Base-by-base conservation (phyloP, 1,284 basidiomycete genomes). In the Ceratobasidium sp. region DNA sequence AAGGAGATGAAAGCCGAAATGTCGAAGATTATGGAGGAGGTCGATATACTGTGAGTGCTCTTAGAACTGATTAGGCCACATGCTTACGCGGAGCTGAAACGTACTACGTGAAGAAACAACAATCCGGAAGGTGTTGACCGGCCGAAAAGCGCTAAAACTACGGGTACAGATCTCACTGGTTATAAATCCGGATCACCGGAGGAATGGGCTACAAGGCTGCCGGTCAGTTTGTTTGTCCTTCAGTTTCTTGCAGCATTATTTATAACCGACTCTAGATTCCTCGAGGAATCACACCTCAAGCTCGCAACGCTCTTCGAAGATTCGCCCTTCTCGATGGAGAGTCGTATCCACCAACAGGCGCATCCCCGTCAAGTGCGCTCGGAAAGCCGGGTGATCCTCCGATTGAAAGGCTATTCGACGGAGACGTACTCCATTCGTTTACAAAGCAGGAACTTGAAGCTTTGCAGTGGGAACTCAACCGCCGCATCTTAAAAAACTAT, bases 1-100 rank as follows among this genome's bases (percentile, higher is more conserved):
- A 64, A 64, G n/a, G 15, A 64, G 37, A 64, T 64, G 33, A 64
- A n/a, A n/a, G 35, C 10, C 6, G 61, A 37, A n/a, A 64, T 64
- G 61, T 4, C 33, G 37, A 37, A 35, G 15, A 64, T 64, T 42
- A 64, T 42, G 31, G 20, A 64, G 10, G 61, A 64, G 37, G 61
- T 64, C 5, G 61, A 64, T 23, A 39, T 3, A 11, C 5, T 64
- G 61, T 64, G 17, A 64, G 61, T 42, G 15, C n/a, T 17, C 37
- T 64, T 42, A 42, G 31, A 28, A 8, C 10, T 13, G 10, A 33
- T 39, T 42, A 33, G 7, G 6, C 42, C 42, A 31, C 23, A 60
- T 10, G 10, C 17, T 60, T 60, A 20, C 26, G 33, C 56, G 17
- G 15, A 26, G 20, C 37, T 39, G 37, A 64, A 64, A 42, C n/a